These are phyloP conservation scores for Gastrolobium bilobum DNA, from an alignment of 306 rosid genomes.

Conservation along the genomic window DNA sequence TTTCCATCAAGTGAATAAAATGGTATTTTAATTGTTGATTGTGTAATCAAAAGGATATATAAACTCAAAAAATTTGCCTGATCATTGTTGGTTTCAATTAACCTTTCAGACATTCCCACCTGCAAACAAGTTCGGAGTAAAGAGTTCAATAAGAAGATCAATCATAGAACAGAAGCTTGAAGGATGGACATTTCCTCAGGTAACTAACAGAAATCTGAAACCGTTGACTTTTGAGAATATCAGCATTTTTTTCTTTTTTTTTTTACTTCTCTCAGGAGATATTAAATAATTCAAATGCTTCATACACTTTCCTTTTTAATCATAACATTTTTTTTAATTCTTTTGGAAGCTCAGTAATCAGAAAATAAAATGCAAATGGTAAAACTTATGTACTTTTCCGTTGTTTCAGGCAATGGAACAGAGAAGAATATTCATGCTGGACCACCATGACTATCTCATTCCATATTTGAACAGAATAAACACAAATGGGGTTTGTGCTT, in stretches of 20 bases:
- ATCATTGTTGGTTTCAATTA: background rate
- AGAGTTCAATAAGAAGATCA: constrained; percentile 59
- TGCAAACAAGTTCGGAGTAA: constrained; percentile 55
- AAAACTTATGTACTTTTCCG: constrained; percentile 3
- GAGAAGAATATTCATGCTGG: constrained; percentile 68
- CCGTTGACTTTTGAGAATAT: background rate
- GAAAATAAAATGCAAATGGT: background rate
- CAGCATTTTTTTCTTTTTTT: background rate
- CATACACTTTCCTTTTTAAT: background rate
- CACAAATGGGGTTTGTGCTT: constrained; percentile 54
- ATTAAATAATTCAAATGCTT: background rate
- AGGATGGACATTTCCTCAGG: constrained; percentile 66
- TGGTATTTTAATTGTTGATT: background rate
- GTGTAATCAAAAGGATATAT: constrained; percentile 1
- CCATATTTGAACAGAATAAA: constrained; percentile 73
- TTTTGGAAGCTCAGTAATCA: background rate
- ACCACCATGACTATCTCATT: constrained; percentile 76
- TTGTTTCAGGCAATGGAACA: constrained; percentile 64
- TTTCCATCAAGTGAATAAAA: too few species aligned
- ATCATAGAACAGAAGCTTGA: constrained; percentile 68
- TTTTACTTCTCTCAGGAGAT: background rate
- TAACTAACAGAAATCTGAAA: constrained; percentile 29
- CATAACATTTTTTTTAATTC: background rate
- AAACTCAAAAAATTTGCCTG: background rate
- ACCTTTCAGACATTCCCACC: constrained; percentile 70